These are phyloP conservation scores for Lolium multiflorum DNA, from an alignment of 176 grass and related monocot species.

Conservation along the genomic window DNA sequence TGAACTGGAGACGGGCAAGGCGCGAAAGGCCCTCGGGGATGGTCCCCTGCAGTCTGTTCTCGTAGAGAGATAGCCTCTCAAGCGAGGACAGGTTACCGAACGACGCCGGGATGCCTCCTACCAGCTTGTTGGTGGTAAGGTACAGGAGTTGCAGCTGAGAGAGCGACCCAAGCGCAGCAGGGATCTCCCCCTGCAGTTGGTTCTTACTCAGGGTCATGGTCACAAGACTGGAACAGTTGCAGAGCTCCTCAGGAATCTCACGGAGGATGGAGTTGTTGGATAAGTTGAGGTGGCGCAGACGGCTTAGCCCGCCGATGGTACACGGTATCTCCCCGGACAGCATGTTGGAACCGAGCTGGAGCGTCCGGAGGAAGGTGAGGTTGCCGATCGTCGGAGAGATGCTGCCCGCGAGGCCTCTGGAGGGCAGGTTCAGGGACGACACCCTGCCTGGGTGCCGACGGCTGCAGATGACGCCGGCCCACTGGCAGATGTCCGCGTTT, in stretches of 20 bases:
- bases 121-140: background rate
- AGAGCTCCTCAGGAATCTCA: background rate
- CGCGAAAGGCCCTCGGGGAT: constrained; percentile 35
- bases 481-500: constrained; percentile 22
- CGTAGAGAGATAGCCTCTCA: background rate
- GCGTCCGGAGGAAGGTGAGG: constrained; percentile 34
- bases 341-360: background rate
- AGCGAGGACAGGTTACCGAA: constrained; percentile 31
- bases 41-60: background rate
- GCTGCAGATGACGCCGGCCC: constrained; percentile 38
- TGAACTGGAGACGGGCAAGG: background rate
- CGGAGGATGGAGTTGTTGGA: background rate
- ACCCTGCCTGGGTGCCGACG: constrained; percentile 32
- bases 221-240: constrained; percentile 43
- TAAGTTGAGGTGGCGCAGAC: background rate
- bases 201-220: background rate
- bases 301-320: background rate
- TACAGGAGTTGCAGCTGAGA: background rate
- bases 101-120: background rate
- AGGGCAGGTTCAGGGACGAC: background rate
- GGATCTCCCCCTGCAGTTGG: background rate
- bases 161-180: background rate
- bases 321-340: background rate
- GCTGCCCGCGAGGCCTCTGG: background rate
- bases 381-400: constrained; percentile 33